Base-by-base conservation (phyloP, 2,329 filamentous ascomycete genomes). In the Diaporthe humulicola region DNA sequence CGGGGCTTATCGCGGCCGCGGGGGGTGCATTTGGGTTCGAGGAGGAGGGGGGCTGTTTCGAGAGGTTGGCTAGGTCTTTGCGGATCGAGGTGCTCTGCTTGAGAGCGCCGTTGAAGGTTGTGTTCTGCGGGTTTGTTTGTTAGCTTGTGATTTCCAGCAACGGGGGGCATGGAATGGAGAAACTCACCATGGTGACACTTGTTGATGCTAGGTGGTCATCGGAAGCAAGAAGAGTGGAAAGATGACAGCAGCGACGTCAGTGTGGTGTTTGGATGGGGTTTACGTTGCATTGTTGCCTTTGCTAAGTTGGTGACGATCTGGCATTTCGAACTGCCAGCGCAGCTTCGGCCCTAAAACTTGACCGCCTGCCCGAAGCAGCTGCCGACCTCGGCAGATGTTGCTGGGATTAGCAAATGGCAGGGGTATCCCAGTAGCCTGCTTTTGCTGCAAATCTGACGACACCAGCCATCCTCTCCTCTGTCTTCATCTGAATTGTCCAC, bases 1-100 rank as follows among this genome's bases (percentile, higher is more conserved):
- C 85, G n/a, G 85, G 86, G 81, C 93, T 92, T 28, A 93, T 87
- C 45, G 90, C 90, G 60, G 90, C 87, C 1, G 54, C 22, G 64
- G 77, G 67, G 54, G 78, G 77, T 33, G 25, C 45, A 38, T 52
- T 52, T 8, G 77, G 69, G 30, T 78, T 76, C 36, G 88, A 89
- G 14, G 89, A 87, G 50, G 86, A 83, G 5, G 58, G 71, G n/a
- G n/a, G n/a, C n/a, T n/a, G n/a, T n/a, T 58, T 87, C 70, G 92
- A 87, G 79, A 96, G 93, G 75, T 88, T 86, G 77, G 93, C 90
- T 75, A 97, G 90, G 82, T 97, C 94, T 81, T 92, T 92, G 80
- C 94, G 93, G 81, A 97, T 91, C 30, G 93, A 90, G 73, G 93
- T 94, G 75, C 93, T 95, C 86, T 97, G 95, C 85, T 96, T 95